Percentiles rank a stretch among this genome's conserved stretches.
These are phyloP conservation scores for Onygenales sp. DNA, from an alignment of 2,329 filamentous ascomycete species.

Conservation along the genomic window DNA sequence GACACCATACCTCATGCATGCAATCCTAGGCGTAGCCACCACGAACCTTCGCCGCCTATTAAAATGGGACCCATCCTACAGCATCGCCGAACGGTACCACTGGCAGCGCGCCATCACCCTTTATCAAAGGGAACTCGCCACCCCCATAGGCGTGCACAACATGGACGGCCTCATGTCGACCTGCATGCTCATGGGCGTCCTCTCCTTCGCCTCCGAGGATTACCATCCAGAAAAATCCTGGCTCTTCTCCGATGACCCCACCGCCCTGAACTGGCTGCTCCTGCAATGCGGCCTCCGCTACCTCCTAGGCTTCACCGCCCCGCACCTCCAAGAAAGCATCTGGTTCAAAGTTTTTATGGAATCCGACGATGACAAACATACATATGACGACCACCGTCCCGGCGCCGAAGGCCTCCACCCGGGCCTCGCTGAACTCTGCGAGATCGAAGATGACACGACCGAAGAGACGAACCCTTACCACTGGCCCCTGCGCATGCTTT, in stretches of 20 bases:
- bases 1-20: conserved; percentile 30
- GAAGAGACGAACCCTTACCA: conserved; percentile 25
- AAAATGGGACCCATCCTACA: conserved; percentile 18
- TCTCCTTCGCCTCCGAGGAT: conserved; percentile 23
- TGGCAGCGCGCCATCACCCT: conserved; percentile 28
- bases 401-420: conserved; percentile 21
- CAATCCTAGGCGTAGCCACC: conserved; percentile 23
- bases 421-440: conserved; percentile 25
- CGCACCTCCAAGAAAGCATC: conserved; percentile 23
- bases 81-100: conserved; percentile 24
- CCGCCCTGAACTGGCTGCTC: conserved; percentile 26
- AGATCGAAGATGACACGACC: conserved; percentile 21
- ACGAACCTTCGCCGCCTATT: conserved; percentile 21
- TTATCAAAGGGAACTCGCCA: conserved; percentile 24
- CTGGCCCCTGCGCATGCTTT: conserved; percentile 27
- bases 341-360: conserved; percentile 25
- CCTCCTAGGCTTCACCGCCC: conserved; percentile 17
- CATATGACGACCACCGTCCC: conserved; percentile 20
- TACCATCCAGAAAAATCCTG: conserved; percentile 25
- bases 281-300: conserved; percentile 26
- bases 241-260: conserved; percentile 24
- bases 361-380: conserved; percentile 13
- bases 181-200: conserved; percentile 27
- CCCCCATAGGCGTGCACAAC: conserved; percentile 19
- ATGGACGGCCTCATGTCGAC: conserved; percentile 30